Percentiles rank a stretch among this genome's conserved stretches.
Evolutionary conservation across 139 green algal genomes (phyloP).

Genomic region (Astrephomene gubernaculifera): DNA sequence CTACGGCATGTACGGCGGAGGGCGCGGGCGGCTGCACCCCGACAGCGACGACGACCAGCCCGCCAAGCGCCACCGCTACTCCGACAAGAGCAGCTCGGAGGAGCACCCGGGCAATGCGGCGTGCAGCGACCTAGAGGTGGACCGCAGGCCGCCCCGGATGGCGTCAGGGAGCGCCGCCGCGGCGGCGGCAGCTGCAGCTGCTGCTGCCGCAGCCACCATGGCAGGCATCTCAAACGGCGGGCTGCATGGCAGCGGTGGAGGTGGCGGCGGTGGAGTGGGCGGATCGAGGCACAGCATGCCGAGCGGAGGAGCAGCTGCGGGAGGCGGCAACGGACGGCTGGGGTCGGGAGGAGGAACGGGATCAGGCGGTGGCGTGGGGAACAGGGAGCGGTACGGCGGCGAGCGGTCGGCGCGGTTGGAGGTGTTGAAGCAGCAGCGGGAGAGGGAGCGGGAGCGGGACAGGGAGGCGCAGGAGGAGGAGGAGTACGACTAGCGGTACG

Average conservation of each 20-base stretch:
- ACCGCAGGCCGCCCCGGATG: background rate
- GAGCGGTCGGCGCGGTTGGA: background rate
- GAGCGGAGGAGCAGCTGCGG: too few species aligned
- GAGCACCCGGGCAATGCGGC: constrained; percentile 12
- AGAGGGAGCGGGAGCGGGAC: background rate
- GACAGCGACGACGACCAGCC: constrained; percentile 43
- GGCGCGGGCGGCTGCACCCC: background rate
- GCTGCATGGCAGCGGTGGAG: background rate
- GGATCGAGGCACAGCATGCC: too few species aligned
- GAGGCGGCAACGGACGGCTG: too few species aligned
- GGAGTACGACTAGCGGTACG: background rate
- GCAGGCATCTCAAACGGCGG: background rate
- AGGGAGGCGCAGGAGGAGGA: background rate
- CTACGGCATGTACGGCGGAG: constrained; percentile 24
- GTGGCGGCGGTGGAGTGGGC: background rate
- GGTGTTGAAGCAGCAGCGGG: background rate
- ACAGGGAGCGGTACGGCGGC: background rate
- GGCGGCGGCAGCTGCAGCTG: background rate
- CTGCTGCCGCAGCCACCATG: background rate
- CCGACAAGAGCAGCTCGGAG: constrained; percentile 25
- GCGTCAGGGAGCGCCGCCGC: too few species aligned
- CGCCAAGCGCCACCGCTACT: constrained; percentile 37
- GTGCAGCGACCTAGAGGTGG: constrained; percentile 14
- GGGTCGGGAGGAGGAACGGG: background rate
- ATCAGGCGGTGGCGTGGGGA: background rate